Base-by-base conservation (phyloP, 129 eudicot species). In the Flaveria trinervia region DNA sequence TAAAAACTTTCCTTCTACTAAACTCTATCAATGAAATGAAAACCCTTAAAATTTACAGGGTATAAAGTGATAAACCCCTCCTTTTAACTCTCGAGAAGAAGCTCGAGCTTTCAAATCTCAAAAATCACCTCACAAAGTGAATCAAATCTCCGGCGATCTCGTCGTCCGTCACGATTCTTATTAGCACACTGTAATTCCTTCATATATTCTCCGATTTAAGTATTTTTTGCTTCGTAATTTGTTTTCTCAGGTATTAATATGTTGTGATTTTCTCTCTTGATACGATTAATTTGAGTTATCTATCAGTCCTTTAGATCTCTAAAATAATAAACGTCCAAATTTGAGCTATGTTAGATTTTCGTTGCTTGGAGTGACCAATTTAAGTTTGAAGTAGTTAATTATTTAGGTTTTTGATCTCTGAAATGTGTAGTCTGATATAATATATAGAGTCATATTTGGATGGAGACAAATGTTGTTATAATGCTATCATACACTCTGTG, bases 141-240 rank as follows among this genome's bases (percentile, higher is more conserved):
- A 41, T 68, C 45, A 41, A 36, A 54, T 51, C 75, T 39, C 26
- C 71, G 64, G 71, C 77, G 77, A 60, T 78, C 76, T 70, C 55
- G 54, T 48, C 16, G 36, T 18, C n/a, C 41, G 17, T 15, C 45
- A 13, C 39, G 55, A 17, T 76, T 41, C 7, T 9, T 57, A 13
- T 20, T 57, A 13, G 57, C 44, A 20, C 59, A 67, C 70, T 45
- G 77, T 60, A 71, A 33, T 2, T 61, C 30, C 54, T 70, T 33
- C 26, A 16, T 78, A 65, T 48, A 12, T 70, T 49, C 30, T 78
- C 30, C 44, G 16, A 48, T 78, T 59, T 60, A 46, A 45, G 18
- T 7, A 59, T 5, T 3, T 66, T 66, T 55, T 12, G 20, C 10
- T 55, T 23, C 18, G 7, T 55, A 5, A 52, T 39, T 33, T 16